Percentiles rank a stretch among this genome's conserved stretches.
Conservation (phyloP, 2,329 filamentous ascomycete genomes). For the Clonostachys solani region DNA sequence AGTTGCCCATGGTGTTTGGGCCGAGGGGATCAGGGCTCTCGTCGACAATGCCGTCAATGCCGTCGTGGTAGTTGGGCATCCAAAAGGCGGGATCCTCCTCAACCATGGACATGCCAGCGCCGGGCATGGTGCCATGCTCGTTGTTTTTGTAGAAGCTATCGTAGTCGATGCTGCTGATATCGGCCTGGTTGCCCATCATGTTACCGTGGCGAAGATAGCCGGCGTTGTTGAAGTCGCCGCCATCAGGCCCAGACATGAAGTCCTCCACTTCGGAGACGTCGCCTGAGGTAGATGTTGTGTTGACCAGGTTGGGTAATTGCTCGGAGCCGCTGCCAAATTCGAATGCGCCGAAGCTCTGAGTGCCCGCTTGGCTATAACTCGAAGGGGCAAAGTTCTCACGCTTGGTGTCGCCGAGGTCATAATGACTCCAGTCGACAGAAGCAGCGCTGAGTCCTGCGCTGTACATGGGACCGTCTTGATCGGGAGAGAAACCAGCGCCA, state of each 20-base stretch:
- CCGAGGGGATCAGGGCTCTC: constrained; percentile 27
- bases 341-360: constrained; percentile 43
- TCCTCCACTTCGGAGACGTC: constrained; percentile 67
- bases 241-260: constrained; percentile 40
- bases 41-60: constrained; percentile 22
- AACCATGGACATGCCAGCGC: constrained; percentile 40
- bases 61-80: constrained; percentile 38
- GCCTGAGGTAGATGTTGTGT: constrained; percentile 58
- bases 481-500: constrained; percentile 37
- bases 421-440: constrained; percentile 40
- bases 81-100: constrained; percentile 48
- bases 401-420: constrained; percentile 40
- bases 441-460: constrained; percentile 57
- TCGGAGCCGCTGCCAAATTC: constrained; percentile 50
- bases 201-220: constrained; percentile 38
- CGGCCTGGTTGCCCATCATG: constrained; percentile 34
- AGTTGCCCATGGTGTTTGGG: constrained; percentile 19
- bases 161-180: constrained; percentile 47
- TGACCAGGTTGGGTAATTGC: constrained; percentile 48
- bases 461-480: constrained; percentile 54
- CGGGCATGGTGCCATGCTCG: constrained; percentile 31
- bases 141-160: constrained; percentile 51
- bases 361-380: constrained; percentile 48
- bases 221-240: constrained; percentile 43
- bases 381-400: constrained; percentile 42